These are phyloP conservation scores for Tolypocladium inflatum DNA, from an alignment of 2,329 filamentous ascomycete genomes.

Conservation along the genomic window DNA sequence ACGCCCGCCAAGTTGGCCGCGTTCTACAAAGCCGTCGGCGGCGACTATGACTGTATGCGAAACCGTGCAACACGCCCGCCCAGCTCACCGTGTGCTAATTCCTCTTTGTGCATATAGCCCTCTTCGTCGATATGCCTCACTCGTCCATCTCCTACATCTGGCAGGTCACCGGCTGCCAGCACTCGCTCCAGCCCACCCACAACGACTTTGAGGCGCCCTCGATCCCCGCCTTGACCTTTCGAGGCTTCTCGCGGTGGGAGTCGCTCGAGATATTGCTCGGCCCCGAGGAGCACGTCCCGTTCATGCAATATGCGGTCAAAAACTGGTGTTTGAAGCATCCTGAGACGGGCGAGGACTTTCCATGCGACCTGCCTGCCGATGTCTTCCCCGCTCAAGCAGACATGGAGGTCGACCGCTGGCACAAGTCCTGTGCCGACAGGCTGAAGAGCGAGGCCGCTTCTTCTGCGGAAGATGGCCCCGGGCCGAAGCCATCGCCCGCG, in stretches of 20 bases:
- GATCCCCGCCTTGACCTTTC: constrained; percentile 71
- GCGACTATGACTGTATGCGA: constrained; percentile 60
- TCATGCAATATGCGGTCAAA: constrained; percentile 70
- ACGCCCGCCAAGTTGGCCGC: constrained; percentile 63
- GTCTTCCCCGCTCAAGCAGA: constrained; percentile 67
- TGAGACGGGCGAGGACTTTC: constrained; percentile 61
- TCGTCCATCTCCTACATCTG: constrained; percentile 84
- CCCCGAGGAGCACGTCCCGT: constrained; percentile 79
- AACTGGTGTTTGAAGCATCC: constrained; percentile 70
- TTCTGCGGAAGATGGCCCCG: constrained; percentile 5
- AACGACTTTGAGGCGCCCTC: constrained; percentile 66
- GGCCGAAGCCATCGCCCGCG: constrained; percentile 11
- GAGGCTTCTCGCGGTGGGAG: constrained; percentile 90
- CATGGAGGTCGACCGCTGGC: constrained; percentile 75
- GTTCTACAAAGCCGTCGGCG: constrained; percentile 67
- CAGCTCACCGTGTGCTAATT: not conserved
- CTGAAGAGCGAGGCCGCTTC: constrained; percentile 51
- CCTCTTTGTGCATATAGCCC: constrained; percentile 27
- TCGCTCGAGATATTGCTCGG: constrained; percentile 81
- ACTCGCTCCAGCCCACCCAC: constrained; percentile 69
- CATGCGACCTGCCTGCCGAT: constrained; percentile 44
- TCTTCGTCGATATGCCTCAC: constrained; percentile 70
- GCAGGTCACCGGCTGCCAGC: constrained; percentile 81
- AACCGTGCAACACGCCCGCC: not conserved
- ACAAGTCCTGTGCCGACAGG: constrained; percentile 64